These are phyloP conservation scores for Colletotrichum abscissum DNA, from an alignment of 2,329 filamentous ascomycete genomes.

Conservation along the genomic window DNA sequence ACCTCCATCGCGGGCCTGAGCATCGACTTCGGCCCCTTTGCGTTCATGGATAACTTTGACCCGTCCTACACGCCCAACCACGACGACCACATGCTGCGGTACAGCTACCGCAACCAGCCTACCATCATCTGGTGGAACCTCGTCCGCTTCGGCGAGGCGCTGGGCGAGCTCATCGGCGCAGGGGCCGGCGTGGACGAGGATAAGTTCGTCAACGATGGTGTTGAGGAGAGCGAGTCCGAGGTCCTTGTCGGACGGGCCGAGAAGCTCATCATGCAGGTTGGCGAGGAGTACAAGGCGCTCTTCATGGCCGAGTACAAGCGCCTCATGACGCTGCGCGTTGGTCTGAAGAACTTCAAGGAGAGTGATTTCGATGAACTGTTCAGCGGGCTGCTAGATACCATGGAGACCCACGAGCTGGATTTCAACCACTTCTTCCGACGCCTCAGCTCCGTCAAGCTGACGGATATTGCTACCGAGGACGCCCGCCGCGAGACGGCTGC, in stretches of 20 bases:
- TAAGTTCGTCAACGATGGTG: conserved; percentile 78
- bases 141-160: conserved; percentile 86
- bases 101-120: conserved; percentile 93
- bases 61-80: conserved; percentile 96
- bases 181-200: conserved; percentile 78
- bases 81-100: conserved; percentile 88
- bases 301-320: conserved; percentile 92
- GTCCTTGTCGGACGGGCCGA: conserved; percentile 84
- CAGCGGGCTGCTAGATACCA: conserved; percentile 82
- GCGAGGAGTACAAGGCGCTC: conserved; percentile 88
- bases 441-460: conserved; percentile 72
- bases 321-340: conserved; percentile 83
- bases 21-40: conserved; percentile 96
- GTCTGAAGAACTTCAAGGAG: conserved; percentile 75
- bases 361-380: conserved; percentile 85
- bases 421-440: conserved; percentile 95
- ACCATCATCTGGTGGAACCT: conserved; percentile 99
- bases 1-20: conserved; percentile 90
- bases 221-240: conserved; percentile 74
- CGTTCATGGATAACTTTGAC: conserved; percentile 97
- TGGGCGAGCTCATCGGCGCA: conserved; percentile 89
- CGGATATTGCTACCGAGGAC: conserved; percentile 73
- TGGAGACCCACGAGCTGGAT: conserved; percentile 87
- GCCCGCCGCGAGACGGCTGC: conserved; percentile 72
- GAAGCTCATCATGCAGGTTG: conserved; percentile 80